Evolutionary conservation across 768 basidiomycete genomes (phyloP), one percentile per base, ranked within the genome.

Genomic region (Kwoniella mangroviensis): DNA sequence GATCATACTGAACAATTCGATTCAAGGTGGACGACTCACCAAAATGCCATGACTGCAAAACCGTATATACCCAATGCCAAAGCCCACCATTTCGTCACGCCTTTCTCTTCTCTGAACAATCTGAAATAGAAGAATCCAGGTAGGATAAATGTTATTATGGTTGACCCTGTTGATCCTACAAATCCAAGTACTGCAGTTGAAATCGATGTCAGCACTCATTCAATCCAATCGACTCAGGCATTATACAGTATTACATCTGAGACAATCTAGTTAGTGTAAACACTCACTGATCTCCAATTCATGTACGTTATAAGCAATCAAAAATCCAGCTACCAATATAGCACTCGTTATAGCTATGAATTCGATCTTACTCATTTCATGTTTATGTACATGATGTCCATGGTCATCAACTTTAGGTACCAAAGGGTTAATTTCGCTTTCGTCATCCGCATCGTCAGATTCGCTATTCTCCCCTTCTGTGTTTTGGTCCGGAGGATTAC

Each of bases 91-190:
- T 86, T 86, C 74, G 86, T 88, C 62, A 84, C 85, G 24, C 86
- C 86, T 7, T 86, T 84, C 76, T 93, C 90, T 61, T 88, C 83
- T 69, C 89, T 89, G 70, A 91, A 90, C 73, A 96, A 86, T 89
- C 92, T 90, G 90, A 93, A 98, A 85, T 92, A 97, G 80, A 97
- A 91, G 60, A 94, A 84, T 1, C 93, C 94, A 0, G 94, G 95
- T 43, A 97, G 87, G 78, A 98, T 97, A 84, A 98, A 98, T 1
- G 93, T 94, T 68, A 98, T 93, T 21, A 94, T 96, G 26, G 95
- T 97, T 15, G 93, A 96, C 13, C 97, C 97, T 0, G 94, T 98
- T 24, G 94, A 91, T 1, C 97, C 97, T 45, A 99, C 96, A 80
- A 99, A 97, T 4, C 94, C 93, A 42, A 98, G 86, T 15, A 98